Conservation (phyloP, 139 green algal species). For the Chlamydomonas sp. region DNA sequence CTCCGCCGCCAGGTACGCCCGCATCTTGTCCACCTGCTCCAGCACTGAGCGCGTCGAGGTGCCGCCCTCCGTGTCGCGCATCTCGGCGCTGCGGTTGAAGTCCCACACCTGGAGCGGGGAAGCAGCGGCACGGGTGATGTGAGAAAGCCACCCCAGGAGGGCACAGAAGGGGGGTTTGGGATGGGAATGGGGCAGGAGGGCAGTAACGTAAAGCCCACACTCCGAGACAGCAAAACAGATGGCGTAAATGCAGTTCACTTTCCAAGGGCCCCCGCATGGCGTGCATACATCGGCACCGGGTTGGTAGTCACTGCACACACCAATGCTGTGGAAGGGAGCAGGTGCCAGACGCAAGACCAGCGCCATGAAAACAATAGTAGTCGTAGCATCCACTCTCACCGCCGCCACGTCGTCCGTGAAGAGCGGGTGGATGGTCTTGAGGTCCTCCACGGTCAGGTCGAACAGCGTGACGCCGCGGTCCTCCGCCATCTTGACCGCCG, state of each 20-base stretch:
- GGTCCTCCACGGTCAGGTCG: conserved; percentile 81
- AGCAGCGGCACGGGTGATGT: neutral
- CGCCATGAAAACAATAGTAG: neutral
- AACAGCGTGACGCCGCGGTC: conserved; percentile 77
- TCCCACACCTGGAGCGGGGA: conserved; percentile 78
- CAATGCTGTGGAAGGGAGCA: no score
- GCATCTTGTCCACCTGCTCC: conserved; percentile 84
- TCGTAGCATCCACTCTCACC: conserved; percentile 40
- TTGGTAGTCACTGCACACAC: no score
- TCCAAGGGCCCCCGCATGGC: no score
- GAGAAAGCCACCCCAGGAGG: neutral
- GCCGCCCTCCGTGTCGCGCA: conserved; percentile 94
- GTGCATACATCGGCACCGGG: no score
- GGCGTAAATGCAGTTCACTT: no score
- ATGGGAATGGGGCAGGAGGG: no score
- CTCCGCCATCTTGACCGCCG: conserved; percentile 94
- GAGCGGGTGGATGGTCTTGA: conserved; percentile 85
- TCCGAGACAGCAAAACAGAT: no score
- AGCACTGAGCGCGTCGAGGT: conserved; percentile 86
- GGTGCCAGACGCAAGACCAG: neutral
- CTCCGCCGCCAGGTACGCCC: conserved; percentile 49
- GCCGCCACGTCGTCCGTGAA: conserved; percentile 91
- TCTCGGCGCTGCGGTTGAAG: conserved; percentile 87
- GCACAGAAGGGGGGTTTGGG: no score
- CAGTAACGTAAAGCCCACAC: no score